phyloP scores from a whole-genome alignment of 2,329 filamentous ascomycete species.

The Pyricularia pennisetigena region DNA sequence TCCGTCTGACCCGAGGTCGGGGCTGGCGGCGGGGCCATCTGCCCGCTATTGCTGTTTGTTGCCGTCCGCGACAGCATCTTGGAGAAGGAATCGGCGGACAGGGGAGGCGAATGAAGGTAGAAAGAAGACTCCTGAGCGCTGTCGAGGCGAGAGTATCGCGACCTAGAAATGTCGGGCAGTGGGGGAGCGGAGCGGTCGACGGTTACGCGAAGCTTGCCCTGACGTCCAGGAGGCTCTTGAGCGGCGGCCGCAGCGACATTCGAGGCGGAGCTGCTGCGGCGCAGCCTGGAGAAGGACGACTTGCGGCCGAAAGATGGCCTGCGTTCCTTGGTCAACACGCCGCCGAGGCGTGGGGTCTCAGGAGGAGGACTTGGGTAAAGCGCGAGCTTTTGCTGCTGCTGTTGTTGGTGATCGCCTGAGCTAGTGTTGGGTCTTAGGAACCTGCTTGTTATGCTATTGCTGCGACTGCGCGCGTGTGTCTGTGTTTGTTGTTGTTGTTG shows the following conservation, averaged over 20 bases:
- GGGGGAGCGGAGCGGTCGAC: conserved; percentile 39
- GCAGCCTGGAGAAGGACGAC: conserved; percentile 35
- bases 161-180: conserved; percentile 34
- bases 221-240: conserved; percentile 3
- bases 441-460: not conserved
- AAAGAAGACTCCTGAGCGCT: conserved; percentile 10
- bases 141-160: conserved; percentile 1
- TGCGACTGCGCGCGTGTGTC: not conserved
- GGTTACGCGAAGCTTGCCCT: conserved; percentile 23
- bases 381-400: conserved; percentile 16
- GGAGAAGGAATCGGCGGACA: conserved; percentile 25
- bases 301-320: conserved; percentile 44
- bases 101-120: conserved; percentile 20
- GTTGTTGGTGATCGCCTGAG: conserved; percentile 5
- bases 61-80: conserved; percentile 34
- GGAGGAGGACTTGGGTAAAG: not conserved
- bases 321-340: conserved; percentile 32
- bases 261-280: conserved; percentile 26
- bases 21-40: conserved; percentile 18
- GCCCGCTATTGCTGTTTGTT: conserved; percentile 19
- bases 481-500: not conserved
- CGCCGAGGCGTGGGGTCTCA: not conserved
- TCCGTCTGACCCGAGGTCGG: conserved; percentile 29
- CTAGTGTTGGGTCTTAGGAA: not conserved
- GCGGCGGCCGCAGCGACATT: conserved; percentile 11